These are phyloP conservation scores for Metschnikowia santaceciliae DNA, from an alignment of 805 yeast species.

Conservation along the genomic window DNA sequence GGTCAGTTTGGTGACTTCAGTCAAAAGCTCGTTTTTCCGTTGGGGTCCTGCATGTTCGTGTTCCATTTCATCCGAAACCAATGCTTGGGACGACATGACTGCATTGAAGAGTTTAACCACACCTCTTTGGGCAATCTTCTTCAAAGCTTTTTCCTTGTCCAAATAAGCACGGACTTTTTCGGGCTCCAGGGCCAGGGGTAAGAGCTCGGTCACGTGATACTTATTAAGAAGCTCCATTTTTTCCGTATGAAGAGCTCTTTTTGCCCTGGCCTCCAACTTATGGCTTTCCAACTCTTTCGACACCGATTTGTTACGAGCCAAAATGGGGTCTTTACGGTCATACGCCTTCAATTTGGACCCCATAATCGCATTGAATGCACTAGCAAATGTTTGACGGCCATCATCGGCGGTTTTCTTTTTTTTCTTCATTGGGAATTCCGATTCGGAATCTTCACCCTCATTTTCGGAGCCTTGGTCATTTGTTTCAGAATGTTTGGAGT, in stretches of 20 bases:
- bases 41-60: slow-evolving; percentile 42
- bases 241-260: slow-evolving; percentile 63
- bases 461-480: slow-evolving; percentile 20
- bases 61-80: slow-evolving; percentile 48
- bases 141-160: slow-evolving; percentile 64
- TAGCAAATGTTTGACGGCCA: slow-evolving; percentile 74
- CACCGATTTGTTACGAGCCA: slow-evolving; percentile 75
- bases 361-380: slow-evolving; percentile 78
- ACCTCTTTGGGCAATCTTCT: slow-evolving; percentile 84
- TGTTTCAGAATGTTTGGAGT: slow-evolving; percentile 10
- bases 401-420: slow-evolving; percentile 57
- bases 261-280: slow-evolving; percentile 81
- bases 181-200: slow-evolving; percentile 59
- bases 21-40: slow-evolving; percentile 57
- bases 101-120: slow-evolving; percentile 84
- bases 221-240: slow-evolving; percentile 64
- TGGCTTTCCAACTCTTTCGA: slow-evolving; percentile 72
- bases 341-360: slow-evolving; percentile 86
- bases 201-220: slow-evolving; percentile 61
- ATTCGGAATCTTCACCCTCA: slow-evolving; percentile 12
- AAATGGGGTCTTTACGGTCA: slow-evolving; percentile 83
- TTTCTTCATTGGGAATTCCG: slow-evolving; percentile 44
- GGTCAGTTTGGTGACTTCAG: slow-evolving; percentile 83
- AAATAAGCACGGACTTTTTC: slow-evolving; percentile 53
- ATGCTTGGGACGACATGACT: slow-evolving; percentile 70